These are phyloP conservation scores for Anisogramma anomala DNA, from an alignment of 2,329 filamentous ascomycete genomes.

Conservation along the genomic window DNA sequence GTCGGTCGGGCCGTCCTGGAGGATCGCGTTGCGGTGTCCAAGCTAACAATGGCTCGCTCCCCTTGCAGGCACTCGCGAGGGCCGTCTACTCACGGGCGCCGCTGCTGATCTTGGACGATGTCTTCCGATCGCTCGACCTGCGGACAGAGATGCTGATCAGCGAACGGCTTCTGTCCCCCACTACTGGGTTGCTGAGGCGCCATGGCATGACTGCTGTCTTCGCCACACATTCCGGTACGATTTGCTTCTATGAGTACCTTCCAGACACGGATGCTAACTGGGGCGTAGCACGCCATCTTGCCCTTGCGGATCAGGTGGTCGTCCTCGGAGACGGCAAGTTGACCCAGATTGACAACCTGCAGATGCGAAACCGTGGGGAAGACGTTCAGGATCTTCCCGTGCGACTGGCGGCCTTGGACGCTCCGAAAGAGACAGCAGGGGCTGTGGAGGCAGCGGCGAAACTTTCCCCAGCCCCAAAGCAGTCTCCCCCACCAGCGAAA, in stretches of 20 bases:
- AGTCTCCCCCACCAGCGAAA: background rate
- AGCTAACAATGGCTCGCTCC: no score
- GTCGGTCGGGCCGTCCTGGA: no score
- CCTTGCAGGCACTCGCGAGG: constrained; percentile 10
- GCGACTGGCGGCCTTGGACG: background rate
- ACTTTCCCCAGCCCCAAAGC: background rate
- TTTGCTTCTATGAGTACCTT: background rate
- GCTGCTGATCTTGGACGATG: constrained; percentile 14
- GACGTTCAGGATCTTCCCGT: background rate
- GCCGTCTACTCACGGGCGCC: constrained; percentile 11
- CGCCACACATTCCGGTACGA: background rate
- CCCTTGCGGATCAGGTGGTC: background rate
- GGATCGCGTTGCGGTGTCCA: no score
- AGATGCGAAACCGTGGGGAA: background rate
- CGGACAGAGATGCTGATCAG: constrained; percentile 15
- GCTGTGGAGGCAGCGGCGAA: background rate
- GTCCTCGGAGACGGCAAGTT: background rate
- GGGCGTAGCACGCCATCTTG: background rate
- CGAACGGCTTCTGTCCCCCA: background rate
- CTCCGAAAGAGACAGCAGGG: background rate
- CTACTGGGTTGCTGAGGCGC: background rate
- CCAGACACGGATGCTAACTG: background rate
- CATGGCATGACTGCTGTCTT: background rate
- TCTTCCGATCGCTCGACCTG: constrained; percentile 12
- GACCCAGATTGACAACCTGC: background rate